Conservation (phyloP, 805 yeast species). For the Candida xiaguanensis region DNA sequence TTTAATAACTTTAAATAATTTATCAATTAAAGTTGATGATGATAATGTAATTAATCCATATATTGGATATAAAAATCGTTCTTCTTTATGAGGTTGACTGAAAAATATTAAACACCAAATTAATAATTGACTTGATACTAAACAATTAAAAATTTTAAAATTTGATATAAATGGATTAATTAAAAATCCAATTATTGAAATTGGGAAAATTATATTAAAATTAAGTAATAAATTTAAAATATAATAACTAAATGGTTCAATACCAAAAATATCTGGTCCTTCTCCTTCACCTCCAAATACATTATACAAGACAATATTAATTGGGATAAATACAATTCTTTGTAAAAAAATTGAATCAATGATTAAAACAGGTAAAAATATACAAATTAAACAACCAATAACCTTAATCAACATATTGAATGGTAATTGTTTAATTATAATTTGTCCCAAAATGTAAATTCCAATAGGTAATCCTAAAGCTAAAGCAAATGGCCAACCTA, state of each 20-base stretch:
- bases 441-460: constrained; percentile 22
- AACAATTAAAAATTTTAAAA: constrained; percentile 11
- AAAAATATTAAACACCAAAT: constrained; percentile 69
- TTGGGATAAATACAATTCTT: constrained; percentile 63
- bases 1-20: constrained; percentile 10
- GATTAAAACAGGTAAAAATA: constrained; percentile 24
- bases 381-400: constrained; percentile 10
- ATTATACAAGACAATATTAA: constrained; percentile 80
- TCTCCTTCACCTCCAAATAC: constrained; percentile 63
- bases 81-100: constrained; percentile 88
- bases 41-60: constrained; percentile 66
- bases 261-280: constrained; percentile 91
- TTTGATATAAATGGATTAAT: constrained; percentile 16
- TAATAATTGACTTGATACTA: constrained; percentile 44
- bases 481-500: constrained; percentile 91
- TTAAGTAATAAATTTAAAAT: constrained; percentile 65
- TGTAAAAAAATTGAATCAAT: constrained; percentile 65
- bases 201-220: constrained; percentile 54
- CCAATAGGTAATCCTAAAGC: constrained; percentile 62
- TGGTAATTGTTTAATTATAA: background rate
- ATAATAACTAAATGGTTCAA: constrained; percentile 76
- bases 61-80: constrained; percentile 82
- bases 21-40: constrained; percentile 49
- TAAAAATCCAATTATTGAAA: constrained; percentile 40
- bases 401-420: background rate